These are phyloP conservation scores for Yamadazyma tumulicola DNA, from an alignment of 805 yeast genomes.

Conservation along the genomic window DNA sequence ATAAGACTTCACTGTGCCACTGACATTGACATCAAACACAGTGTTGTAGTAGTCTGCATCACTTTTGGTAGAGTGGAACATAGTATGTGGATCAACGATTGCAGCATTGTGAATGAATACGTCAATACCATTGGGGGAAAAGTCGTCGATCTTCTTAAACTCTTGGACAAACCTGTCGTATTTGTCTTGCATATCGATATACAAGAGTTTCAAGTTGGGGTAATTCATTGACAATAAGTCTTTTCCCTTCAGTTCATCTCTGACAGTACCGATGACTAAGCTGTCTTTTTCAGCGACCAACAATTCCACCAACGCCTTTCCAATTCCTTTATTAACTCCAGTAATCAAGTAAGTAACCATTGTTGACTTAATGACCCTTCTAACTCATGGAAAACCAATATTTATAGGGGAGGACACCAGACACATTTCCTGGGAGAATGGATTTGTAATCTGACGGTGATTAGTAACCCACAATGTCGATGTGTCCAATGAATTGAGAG, in stretches of 20 bases:
- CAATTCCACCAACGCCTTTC: conserved; percentile 1
- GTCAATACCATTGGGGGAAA: conserved; percentile 6
- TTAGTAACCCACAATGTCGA: too few species aligned
- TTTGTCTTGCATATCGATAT: conserved; percentile 1
- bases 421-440: too few species aligned
- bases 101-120: conserved; percentile 10
- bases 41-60: conserved; percentile 5
- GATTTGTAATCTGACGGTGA: too few species aligned
- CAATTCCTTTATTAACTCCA: conserved; percentile 10
- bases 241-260: conserved; percentile 3
- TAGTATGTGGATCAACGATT: neutral
- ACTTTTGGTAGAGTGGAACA: conserved; percentile 1
- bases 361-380: too few species aligned
- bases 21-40: conserved; percentile 7
- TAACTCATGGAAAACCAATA: too few species aligned
- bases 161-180: neutral
- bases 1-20: conserved; percentile 10
- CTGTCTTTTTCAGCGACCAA: conserved; percentile 2
- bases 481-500: too few species aligned
- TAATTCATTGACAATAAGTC: neutral
- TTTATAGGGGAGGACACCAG: too few species aligned
- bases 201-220: conserved; percentile 1
- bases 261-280: conserved; percentile 8
- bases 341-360: conserved; percentile 9
- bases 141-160: neutral